Percentiles rank a stretch among this genome's conserved stretches.
Evolutionary conservation across 2,329 filamentous ascomycete species (phyloP).

Genomic region (Fusarium sp.): DNA sequence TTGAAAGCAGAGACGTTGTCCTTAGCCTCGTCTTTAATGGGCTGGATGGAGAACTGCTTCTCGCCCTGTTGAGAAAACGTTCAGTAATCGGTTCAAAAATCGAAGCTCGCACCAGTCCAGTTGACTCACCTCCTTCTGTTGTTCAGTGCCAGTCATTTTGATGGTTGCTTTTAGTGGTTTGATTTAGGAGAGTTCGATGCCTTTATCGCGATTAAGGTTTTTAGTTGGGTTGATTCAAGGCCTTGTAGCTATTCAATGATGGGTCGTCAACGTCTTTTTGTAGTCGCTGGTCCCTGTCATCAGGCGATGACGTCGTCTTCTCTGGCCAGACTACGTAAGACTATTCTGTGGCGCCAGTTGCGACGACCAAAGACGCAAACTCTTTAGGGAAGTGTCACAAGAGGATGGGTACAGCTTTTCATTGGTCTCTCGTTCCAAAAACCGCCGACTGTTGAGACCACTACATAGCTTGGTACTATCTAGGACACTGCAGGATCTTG

Average conservation of each 20-base stretch:
- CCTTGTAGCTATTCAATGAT: neutral
- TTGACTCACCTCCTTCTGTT: constrained; percentile 49
- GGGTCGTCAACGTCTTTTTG: constrained; percentile 40
- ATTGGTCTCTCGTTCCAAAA: constrained; percentile 20
- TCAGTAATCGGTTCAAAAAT: constrained; percentile 11
- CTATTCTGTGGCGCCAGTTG: constrained; percentile 32
- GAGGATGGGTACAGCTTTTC: constrained; percentile 14
- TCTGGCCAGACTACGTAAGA: constrained; percentile 39
- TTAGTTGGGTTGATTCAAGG: constrained; percentile 16
- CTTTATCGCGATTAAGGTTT: constrained; percentile 6
- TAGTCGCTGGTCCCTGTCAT: constrained; percentile 34
- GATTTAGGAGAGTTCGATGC: constrained; percentile 1
- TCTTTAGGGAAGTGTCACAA: constrained; percentile 38
- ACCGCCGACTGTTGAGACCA: constrained; percentile 19
- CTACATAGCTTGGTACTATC: constrained; percentile 7
- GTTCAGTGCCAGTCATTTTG: constrained; percentile 49
- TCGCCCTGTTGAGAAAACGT: constrained; percentile 50
- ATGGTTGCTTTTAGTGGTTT: constrained; percentile 18
- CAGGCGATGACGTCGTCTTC: constrained; percentile 46
- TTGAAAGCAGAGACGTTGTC: constrained; percentile 64
- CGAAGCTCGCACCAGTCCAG: neutral
- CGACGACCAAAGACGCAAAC: constrained; percentile 31
- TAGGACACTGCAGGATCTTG: constrained; percentile 27
- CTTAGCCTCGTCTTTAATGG: constrained; percentile 58
- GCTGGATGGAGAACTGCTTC: constrained; percentile 61